Base-by-base conservation (phyloP, 1,139 yeast species). In the Magnusiomyces fungicola region DNA sequence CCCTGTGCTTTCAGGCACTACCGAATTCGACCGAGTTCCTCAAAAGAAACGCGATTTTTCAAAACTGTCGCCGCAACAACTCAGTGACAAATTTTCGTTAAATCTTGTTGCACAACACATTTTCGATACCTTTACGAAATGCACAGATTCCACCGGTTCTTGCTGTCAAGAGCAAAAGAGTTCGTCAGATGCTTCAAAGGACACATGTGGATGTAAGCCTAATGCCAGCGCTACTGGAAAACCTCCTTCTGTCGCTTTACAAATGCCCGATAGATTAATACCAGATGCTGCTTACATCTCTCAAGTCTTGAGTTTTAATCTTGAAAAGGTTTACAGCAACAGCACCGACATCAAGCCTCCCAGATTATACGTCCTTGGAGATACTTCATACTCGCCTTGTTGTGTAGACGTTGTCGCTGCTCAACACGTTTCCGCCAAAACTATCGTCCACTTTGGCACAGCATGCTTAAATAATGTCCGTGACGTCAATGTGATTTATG, bases 391-490 rank as follows among this genome's bases (percentile, higher is more conserved):
- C 60, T 87, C 96, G 23, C 76, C 96, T 0, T 92, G 98, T 65
- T 92, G 99, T 69, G 85, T 92, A 16, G 99, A 92, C 65, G 97
- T 89, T 61, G 95, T 92, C 22, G 97, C 98, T 0, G 95, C 97
- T 0, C 90, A 85, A 61, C 99, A 92, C 67, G 95, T 92, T 12
- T 64, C 71, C 6, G 92, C 95, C 22, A 96, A 90, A 55, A 69
- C 85, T 10, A 88, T 94, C 29, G 80, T 90, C 1, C 98, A 92
- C 66, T 88, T 89, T 65, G 99, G 99, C 3, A 95, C 88, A 62
- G 94, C 97, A 0, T 92, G 98, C 65, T 69, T 92, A 60, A 89
- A 85, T 57, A 83, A 90, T 0, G 81, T 87, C 5, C 43, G 58
- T 43, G 79, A 77, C 46, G 64, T 86, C n/a, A 79, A 85, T 0